Evolutionary conservation across 2,329 filamentous ascomycete genomes (phyloP), one percentile per base, ranked within the genome.

Genomic region (Fusarium pseudograminearum): DNA sequence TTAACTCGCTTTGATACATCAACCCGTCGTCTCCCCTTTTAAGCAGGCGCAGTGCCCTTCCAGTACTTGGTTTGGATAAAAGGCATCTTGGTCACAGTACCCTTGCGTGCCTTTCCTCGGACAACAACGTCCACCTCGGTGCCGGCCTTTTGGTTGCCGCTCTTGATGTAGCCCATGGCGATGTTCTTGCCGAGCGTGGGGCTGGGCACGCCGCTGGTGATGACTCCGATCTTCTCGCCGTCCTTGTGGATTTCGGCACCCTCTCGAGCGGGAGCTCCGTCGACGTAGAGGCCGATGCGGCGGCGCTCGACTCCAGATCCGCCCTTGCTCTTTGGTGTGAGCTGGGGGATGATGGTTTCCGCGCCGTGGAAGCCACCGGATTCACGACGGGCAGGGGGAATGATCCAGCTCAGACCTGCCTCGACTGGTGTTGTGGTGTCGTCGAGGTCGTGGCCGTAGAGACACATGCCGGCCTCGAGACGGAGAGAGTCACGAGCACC

Each of bases 391-490:
- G 91, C 88, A 77, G 93, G 94, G 69, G 92, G 90, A 64, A 99
- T 90, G 76, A 98, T 88, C 95, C 96, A 99, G 70, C 79, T 77
- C 33, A 89, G 83, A 16, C 80, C 83, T 33, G 81, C 87, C 80
- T 89, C 87, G 68, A 86, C 85, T 18, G 87, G 87, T 18, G 87
- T 89, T 20, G 85, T 89, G n/a, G 80, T 79, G 77, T 97, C 95
- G 78, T 97, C 90, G 38, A 99, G 87, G 79, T 99, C 96, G 82
- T 98, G 93, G n/a, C 96, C 96, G 82, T 99, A 99, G n/a, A 99
- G 87, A 80, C 96, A 99, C 95, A 99, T 97, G 65, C 96, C 96
- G 1, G 96, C 96, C 83, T 99, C 96, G 31, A 99, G 89, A 47
- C 96, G 90, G 63, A 99, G 88, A 66, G 92, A 97, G 80, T 99